phyloP scores from a whole-genome alignment of 2,329 filamentous ascomycete genomes.

The Trichoderma brevicompactum region DNA sequence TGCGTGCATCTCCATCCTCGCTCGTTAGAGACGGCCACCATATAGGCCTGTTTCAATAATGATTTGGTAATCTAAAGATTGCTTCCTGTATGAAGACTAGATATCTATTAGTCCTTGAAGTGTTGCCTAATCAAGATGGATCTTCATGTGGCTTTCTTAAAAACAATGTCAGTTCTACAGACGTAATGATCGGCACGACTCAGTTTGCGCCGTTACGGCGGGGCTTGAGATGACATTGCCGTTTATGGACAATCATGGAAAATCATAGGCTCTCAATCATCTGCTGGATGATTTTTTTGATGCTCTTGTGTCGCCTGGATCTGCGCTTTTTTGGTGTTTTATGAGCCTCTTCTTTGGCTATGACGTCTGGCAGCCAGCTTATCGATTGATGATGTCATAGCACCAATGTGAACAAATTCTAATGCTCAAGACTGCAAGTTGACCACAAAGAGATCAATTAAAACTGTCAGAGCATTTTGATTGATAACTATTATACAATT shows the following conservation, averaged over 20 bases:
- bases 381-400: slow-evolving; percentile 8
- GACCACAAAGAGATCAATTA: no score
- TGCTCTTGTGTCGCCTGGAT: neutral
- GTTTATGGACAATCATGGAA: neutral
- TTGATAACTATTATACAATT: no score
- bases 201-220: neutral
- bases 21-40: no score
- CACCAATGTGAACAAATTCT: neutral
- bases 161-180: no score
- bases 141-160: no score
- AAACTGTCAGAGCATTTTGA: no score
- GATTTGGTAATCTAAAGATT: no score
- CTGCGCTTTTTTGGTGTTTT: neutral
- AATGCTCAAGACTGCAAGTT: no score
- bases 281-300: neutral
- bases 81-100: no score
- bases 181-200: neutral
- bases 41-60: neutral
- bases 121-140: no score
- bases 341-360: neutral
- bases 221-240: neutral
- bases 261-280: neutral
- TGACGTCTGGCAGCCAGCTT: neutral
- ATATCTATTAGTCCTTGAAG: no score
- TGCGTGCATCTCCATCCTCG: no score